A percentile compares a stretch with the other conserved stretches of the same genome.
Conservation (phyloP, 2,329 filamentous ascomycete species). For the Colletotrichum paranaense region DNA sequence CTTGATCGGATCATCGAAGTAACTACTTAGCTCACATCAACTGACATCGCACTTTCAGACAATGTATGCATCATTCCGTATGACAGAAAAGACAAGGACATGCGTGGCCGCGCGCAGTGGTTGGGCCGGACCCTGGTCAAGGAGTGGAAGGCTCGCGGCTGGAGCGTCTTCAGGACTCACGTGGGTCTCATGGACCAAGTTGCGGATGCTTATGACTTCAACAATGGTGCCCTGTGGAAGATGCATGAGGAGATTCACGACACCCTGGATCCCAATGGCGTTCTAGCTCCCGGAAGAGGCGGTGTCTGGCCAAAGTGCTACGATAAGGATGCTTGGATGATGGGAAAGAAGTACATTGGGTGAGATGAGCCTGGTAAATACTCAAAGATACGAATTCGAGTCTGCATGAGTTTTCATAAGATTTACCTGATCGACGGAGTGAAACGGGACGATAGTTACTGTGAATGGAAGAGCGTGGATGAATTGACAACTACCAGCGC, state of each 20-base stretch:
- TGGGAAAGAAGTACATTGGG: constrained; percentile 30
- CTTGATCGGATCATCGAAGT: too few species aligned
- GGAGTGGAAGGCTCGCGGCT: constrained; percentile 53
- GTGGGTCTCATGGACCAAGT: constrained; percentile 59
- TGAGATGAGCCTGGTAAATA: not conserved
- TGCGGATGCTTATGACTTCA: constrained; percentile 56
- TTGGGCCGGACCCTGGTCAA: constrained; percentile 49
- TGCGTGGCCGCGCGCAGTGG: constrained; percentile 45
- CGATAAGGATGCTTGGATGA: constrained; percentile 21
- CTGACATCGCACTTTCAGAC: constrained; percentile 38
- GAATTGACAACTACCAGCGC: too few species aligned
- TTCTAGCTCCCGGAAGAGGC: constrained; percentile 48
- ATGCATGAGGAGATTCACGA: constrained; percentile 58
- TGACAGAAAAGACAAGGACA: constrained; percentile 53
- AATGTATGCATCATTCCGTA: constrained; percentile 64
- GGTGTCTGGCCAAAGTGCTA: constrained; percentile 48
- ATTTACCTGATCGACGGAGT: too few species aligned
- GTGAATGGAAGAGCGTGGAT: too few species aligned
- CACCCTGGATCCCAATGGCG: constrained; percentile 53
- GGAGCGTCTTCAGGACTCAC: constrained; percentile 60
- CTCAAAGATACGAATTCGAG: too few species aligned
- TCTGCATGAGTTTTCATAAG: too few species aligned
- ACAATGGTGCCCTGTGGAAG: constrained; percentile 52
- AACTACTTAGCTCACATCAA: too few species aligned
- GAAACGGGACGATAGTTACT: too few species aligned